Conservation (phyloP, 2,329 filamentous ascomycete genomes). For the Fusarium domesticum region DNA sequence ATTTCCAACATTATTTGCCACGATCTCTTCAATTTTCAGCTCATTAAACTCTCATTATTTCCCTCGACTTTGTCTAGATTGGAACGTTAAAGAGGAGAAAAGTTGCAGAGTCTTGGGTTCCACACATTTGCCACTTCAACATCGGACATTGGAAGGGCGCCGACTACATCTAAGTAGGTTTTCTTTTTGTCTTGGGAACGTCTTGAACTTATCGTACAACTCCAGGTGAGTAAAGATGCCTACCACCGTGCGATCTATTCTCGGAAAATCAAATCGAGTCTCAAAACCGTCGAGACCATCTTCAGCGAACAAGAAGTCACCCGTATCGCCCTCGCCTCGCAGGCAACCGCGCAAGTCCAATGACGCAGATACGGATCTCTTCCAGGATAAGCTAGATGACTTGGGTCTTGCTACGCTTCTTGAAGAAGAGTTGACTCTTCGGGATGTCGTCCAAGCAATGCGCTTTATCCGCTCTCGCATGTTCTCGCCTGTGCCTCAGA, state of each 20-base stretch:
- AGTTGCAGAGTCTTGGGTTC: constrained; percentile 2
- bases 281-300: constrained; percentile 30
- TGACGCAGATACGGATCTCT: constrained; percentile 30
- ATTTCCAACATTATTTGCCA: no score
- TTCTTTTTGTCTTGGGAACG: neutral
- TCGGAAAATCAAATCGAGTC: constrained; percentile 37
- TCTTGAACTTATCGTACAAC: no score
- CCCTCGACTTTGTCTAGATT: neutral
- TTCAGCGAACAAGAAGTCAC: constrained; percentile 7
- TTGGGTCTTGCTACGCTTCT: constrained; percentile 55
- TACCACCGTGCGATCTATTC: constrained; percentile 37
- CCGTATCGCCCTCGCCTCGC: constrained; percentile 25
- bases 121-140: constrained; percentile 17
- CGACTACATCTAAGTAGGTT: neutral
- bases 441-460: constrained; percentile 64
- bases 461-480: constrained; percentile 58
- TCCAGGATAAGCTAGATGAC: constrained; percentile 55
- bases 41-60: no score
- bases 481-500: constrained; percentile 62
- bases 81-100: neutral
- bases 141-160: constrained; percentile 4
- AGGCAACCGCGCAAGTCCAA: constrained; percentile 24
- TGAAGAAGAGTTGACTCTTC: constrained; percentile 53
- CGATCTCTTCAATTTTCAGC: no score
- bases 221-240: constrained; percentile 18